These are phyloP conservation scores for Mediolabrus comicus DNA, from an alignment of 108 stramenopile genomes.

Conservation along the genomic window DNA sequence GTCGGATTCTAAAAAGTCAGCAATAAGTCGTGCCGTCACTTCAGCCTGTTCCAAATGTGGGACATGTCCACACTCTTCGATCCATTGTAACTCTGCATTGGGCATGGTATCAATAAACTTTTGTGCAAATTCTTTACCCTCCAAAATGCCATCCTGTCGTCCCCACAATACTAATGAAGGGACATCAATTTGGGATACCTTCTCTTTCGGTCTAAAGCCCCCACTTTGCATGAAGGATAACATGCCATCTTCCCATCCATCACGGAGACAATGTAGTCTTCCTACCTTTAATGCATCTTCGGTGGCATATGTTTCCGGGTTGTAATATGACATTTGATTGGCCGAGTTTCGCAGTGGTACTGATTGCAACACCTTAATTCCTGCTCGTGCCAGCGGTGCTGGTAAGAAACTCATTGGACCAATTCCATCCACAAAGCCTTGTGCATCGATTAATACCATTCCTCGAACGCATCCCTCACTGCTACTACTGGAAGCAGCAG, in stretches of 20 bases:
- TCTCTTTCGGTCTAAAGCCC: constrained; percentile 80
- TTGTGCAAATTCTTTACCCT: constrained; percentile 74
- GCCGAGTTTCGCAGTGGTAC: constrained; percentile 71
- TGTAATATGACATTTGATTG: constrained; percentile 85
- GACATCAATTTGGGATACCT: constrained; percentile 62
- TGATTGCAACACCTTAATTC: constrained; percentile 77
- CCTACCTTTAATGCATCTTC: constrained; percentile 90
- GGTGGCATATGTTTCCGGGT: constrained; percentile 70
- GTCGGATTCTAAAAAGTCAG: constrained; percentile 49
- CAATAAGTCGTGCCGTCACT: constrained; percentile 72
- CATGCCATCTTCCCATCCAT: constrained; percentile 86
- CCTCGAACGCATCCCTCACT: constrained; percentile 56
- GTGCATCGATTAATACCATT: constrained; percentile 73
- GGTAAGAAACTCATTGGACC: constrained; percentile 81
- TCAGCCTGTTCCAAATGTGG: constrained; percentile 92
- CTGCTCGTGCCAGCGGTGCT: constrained; percentile 65
- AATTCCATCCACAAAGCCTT: constrained; percentile 91
- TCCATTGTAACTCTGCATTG: constrained; percentile 72
- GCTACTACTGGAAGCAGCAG: constrained; percentile 8
- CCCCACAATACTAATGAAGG: constrained; percentile 91
- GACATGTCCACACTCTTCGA: constrained; percentile 94
- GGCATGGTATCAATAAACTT: constrained; percentile 82
- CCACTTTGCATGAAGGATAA: constrained; percentile 83
- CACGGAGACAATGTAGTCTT: constrained; percentile 76
- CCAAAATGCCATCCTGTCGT: constrained; percentile 88